Conservation (phyloP, 1,284 basidiomycete genomes). For the Fomitopsis schrenkii region DNA sequence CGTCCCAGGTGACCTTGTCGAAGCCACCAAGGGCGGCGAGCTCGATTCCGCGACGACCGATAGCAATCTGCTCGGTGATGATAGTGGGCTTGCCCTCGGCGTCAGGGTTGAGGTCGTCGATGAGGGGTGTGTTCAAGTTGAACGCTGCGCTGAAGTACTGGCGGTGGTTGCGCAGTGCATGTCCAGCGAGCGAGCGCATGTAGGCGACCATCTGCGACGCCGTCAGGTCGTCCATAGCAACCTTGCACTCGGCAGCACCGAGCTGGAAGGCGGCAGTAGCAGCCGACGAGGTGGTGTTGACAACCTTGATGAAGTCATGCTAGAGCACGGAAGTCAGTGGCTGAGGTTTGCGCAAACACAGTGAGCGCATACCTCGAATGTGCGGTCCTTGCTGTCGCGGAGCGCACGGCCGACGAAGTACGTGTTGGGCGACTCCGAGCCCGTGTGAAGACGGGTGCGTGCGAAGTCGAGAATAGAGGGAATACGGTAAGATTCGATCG, state of each 20-base stretch:
- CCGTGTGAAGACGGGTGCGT: conserved; percentile 1
- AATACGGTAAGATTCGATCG: background rate
- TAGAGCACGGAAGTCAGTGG: background rate
- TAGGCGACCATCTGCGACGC: conserved; percentile 3
- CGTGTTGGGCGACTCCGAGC: background rate
- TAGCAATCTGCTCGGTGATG: background rate
- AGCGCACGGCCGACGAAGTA: conserved; percentile 1
- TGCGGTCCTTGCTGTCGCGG: background rate
- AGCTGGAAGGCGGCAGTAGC: background rate
- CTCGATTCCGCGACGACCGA: conserved; percentile 1
- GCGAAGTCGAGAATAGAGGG: conserved; percentile 1
- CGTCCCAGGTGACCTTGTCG: conserved; percentile 4
- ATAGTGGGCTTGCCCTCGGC: background rate
- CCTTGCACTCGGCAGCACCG: conserved; percentile 2
- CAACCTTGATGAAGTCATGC: conserved; percentile 1
- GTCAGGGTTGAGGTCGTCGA: background rate
- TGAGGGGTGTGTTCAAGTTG: conserved; percentile 1
- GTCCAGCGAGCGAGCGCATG: conserved; percentile 1
- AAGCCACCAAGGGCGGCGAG: conserved; percentile 1
- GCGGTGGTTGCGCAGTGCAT: background rate
- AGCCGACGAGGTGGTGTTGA: background rate
- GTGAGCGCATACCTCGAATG: background rate
- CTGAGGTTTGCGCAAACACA: background rate
- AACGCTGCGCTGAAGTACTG: conserved; percentile 3
- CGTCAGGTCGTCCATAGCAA: background rate